These are phyloP conservation scores for Typha latifolia DNA, from an alignment of 176 grass and related monocot genomes.

Conservation along the genomic window DNA sequence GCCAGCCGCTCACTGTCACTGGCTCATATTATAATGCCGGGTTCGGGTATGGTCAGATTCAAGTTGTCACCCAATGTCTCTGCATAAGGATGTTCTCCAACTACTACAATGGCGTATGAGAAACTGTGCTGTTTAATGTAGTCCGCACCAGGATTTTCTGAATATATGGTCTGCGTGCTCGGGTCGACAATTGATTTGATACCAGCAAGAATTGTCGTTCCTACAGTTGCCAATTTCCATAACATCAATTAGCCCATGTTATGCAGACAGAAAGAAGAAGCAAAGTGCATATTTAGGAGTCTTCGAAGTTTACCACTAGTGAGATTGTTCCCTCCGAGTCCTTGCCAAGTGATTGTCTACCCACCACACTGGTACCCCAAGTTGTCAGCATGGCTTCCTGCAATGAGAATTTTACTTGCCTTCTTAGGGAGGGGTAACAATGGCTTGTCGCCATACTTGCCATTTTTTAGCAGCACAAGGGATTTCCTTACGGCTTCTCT, in stretches of 20 bases:
- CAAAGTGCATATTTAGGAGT: no score
- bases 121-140: not conserved
- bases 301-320: not conserved
- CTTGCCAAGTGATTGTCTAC: slow-evolving; percentile 16
- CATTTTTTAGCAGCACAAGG: slow-evolving; percentile 21
- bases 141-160: not conserved
- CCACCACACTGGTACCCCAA: slow-evolving; percentile 20
- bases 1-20: no score
- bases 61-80: slow-evolving; percentile 24
- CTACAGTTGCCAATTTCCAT: no score
- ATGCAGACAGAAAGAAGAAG: not conserved
- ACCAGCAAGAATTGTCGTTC: slow-evolving; percentile 6
- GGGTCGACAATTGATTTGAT: not conserved
- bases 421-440: slow-evolving; percentile 12
- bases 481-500: slow-evolving; percentile 23
- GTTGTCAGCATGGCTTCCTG: slow-evolving; percentile 6
- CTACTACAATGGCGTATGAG: slow-evolving; percentile 19
- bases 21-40: slow-evolving; percentile 2
- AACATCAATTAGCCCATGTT: no score
- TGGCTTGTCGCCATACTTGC: not conserved
- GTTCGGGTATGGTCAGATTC: slow-evolving; percentile 18
- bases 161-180: not conserved
- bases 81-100: slow-evolving; percentile 27
- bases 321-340: not conserved
- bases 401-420: slow-evolving; percentile 1